Evolutionary conservation across 495 filamentous ascomycete genomes (phyloP).

Genomic region (Talaromyces liani): DNA sequence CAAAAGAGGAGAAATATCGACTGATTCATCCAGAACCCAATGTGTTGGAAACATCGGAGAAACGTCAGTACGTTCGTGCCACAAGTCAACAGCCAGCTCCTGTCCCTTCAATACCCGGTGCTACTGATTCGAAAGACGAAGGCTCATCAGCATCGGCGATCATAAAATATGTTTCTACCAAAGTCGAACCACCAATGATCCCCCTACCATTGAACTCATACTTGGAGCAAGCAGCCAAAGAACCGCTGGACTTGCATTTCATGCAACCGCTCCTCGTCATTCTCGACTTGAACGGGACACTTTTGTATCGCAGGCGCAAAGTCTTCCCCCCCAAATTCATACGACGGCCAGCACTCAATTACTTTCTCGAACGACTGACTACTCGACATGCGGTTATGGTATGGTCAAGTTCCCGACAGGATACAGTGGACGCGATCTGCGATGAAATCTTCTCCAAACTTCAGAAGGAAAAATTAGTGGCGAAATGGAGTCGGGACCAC

Average conservation of each 20-base stretch:
- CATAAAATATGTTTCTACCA: neutral
- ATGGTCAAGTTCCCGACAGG: slow-evolving; percentile 77
- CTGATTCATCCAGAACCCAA: neutral
- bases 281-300: slow-evolving; percentile 89
- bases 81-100: neutral
- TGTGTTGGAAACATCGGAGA: neutral
- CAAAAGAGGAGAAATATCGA: neutral
- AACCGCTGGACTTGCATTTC: slow-evolving; percentile 16
- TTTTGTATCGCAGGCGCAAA: slow-evolving; percentile 59
- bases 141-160: neutral
- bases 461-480: slow-evolving; percentile 46
- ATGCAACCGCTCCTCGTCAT: slow-evolving; percentile 62
- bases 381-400: slow-evolving; percentile 69
- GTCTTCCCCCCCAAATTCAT: slow-evolving; percentile 43
- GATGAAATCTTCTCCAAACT: slow-evolving; percentile 37
- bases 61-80: neutral
- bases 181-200: neutral
- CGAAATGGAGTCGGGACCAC: slow-evolving; percentile 72
- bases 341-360: slow-evolving; percentile 50
- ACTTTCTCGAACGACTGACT: slow-evolving; percentile 63
- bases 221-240: slow-evolving; percentile 28
- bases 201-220: slow-evolving; percentile 38
- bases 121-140: neutral
- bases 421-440: slow-evolving; percentile 57
- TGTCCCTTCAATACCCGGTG: neutral